Evolutionary conservation across 2,329 filamentous ascomycete genomes (phyloP).

Genomic region (Penicillium sp.): DNA sequence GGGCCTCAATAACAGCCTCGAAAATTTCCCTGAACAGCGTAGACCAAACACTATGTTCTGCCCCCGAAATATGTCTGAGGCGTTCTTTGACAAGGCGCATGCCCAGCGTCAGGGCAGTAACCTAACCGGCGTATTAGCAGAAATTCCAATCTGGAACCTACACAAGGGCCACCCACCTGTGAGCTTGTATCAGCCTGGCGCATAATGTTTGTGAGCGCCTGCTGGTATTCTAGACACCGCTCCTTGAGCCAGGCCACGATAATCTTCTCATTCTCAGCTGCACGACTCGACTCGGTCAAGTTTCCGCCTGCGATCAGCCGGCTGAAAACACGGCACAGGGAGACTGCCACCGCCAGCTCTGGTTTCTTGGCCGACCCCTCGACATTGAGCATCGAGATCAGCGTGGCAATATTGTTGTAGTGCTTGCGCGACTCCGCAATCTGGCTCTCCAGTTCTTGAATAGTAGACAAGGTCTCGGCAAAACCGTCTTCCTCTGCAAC

Average conservation of each 20-base stretch:
- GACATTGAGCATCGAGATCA: conserved; percentile 61
- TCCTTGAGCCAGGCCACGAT: conserved; percentile 77
- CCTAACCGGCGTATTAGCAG: conserved; percentile 40
- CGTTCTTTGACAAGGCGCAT: conserved; percentile 86
- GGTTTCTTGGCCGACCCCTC: conserved; percentile 54
- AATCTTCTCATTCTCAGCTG: conserved; percentile 69
- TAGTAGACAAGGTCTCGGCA: conserved; percentile 60
- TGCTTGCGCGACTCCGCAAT: conserved; percentile 83
- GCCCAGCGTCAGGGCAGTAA: conserved; percentile 69
- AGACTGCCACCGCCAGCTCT: conserved; percentile 68
- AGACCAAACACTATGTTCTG: conserved; percentile 67
- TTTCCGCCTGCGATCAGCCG: conserved; percentile 72
- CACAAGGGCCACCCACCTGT: conserved; percentile 32
- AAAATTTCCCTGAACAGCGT: conserved; percentile 67
- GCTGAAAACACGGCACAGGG: conserved; percentile 82
- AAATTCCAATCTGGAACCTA: background rate
- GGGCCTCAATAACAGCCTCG: conserved; percentile 57
- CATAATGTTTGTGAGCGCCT: conserved; percentile 61
- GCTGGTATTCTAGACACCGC: conserved; percentile 68
- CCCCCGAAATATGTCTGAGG: conserved; percentile 59
- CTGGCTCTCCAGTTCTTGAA: conserved; percentile 72
- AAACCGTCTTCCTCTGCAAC: conserved; percentile 48
- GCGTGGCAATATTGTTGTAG: conserved; percentile 81
- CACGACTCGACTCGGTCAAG: conserved; percentile 62
- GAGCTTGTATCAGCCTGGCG: conserved; percentile 58